Evolutionary conservation across 169 alveolate species (phyloP).

Genomic region (Babesia sp.): DNA sequence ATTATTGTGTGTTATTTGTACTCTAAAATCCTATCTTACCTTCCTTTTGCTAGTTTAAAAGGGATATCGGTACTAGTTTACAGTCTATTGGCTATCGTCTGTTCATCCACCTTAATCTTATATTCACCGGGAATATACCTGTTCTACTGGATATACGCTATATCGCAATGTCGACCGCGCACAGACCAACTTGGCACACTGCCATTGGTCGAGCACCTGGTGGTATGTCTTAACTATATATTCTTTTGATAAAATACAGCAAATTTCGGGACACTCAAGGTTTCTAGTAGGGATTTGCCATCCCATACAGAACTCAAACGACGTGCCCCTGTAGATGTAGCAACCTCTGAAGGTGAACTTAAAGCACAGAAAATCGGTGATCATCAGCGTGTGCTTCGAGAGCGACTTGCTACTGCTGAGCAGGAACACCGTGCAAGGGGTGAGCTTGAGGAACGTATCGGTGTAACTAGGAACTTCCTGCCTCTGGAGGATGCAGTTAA

Average conservation of each 20-base stretch:
- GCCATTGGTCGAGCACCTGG: slow-evolving; percentile 78
- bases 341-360: slow-evolving; percentile 46
- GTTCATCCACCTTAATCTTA: neutral
- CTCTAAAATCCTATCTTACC: too few species aligned
- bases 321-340: slow-evolving; percentile 66
- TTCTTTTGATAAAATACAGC: slow-evolving; percentile 8
- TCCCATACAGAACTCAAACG: slow-evolving; percentile 73
- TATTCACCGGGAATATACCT: too few species aligned
- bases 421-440: slow-evolving; percentile 40
- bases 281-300: slow-evolving; percentile 78
- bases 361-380: slow-evolving; percentile 51
- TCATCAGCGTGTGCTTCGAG: slow-evolving; percentile 31
- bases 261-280: slow-evolving; percentile 68
- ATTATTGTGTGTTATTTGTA: too few species aligned
- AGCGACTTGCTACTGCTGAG: slow-evolving; percentile 48
- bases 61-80: too few species aligned
- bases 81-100: too few species aligned
- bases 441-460: slow-evolving; percentile 49
- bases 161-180: slow-evolving; percentile 79
- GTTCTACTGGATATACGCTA: neutral
- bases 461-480: slow-evolving; percentile 56
- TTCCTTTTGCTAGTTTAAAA: too few species aligned
- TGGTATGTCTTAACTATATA: slow-evolving; percentile 41
- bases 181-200: slow-evolving; percentile 80
- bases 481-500: slow-evolving; percentile 62